Evolutionary conservation across 352 stramenopile genomes (phyloP).

Genomic region (Pythium utonaiense): DNA sequence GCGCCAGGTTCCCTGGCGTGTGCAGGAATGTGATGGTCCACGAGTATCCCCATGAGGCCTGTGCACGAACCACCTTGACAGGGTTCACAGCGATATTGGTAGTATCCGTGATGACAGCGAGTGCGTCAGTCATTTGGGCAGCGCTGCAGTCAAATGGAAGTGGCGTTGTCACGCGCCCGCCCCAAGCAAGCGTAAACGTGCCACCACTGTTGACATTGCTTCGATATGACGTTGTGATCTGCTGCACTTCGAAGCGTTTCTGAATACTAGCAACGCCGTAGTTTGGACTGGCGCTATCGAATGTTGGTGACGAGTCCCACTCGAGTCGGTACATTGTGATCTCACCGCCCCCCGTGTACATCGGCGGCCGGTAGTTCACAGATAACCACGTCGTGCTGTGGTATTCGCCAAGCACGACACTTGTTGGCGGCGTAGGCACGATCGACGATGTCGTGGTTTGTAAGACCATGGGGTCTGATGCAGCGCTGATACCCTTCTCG

Average conservation of each 20-base stretch:
- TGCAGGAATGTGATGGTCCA: conserved; percentile 92
- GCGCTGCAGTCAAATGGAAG: conserved; percentile 72
- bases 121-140: conserved; percentile 63
- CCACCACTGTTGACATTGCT: conserved; percentile 67
- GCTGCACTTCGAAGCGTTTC: conserved; percentile 90
- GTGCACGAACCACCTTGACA: conserved; percentile 60
- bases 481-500: conserved; percentile 46
- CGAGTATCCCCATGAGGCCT: conserved; percentile 80
- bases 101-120: conserved; percentile 79
- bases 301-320: conserved; percentile 82
- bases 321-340: conserved; percentile 93
- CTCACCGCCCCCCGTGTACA: conserved; percentile 83
- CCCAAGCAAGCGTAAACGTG: conserved; percentile 92
- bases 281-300: conserved; percentile 74
- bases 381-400: conserved; percentile 71
- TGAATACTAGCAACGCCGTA: conserved; percentile 87
- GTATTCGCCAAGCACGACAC: conserved; percentile 77
- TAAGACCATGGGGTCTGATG: conserved; percentile 17
- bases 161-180: conserved; percentile 61
- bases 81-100: conserved; percentile 69
- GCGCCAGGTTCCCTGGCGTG: conserved; percentile 84
- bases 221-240: conserved; percentile 66
- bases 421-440: conserved; percentile 65
- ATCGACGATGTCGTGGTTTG: conserved; percentile 55
- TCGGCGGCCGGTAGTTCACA: conserved; percentile 75